Evolutionary conservation across 805 yeast species (phyloP), one percentile per base, ranked within the genome.

Genomic region (Starmerella apicola): DNA sequence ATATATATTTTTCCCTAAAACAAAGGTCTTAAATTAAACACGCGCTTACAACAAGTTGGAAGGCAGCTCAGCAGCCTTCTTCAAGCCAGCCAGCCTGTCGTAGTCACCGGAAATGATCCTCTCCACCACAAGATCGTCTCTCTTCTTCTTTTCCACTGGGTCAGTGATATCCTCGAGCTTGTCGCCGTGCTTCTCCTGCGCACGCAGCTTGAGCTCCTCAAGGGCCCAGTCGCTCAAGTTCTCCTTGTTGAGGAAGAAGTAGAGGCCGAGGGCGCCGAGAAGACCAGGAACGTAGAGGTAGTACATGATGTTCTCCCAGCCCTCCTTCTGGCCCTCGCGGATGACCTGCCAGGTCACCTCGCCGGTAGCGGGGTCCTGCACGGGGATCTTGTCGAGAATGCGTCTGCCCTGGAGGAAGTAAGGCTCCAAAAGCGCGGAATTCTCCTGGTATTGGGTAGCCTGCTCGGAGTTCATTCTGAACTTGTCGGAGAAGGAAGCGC

Each of bases 81-180:
- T 53, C 35, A 60, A 49, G 22, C 62, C 62, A 27, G 63, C 61
- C 30, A 61, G 57, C 50, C 56, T 75, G 62, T 82, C 94, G 62
- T 83, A 82, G 57, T 83, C 91, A 44, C 94, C 94, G 43, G 77
- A 72, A 55, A 82, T 68, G 50, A 82, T 80, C 58, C 91, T 71
- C 51, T 84, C 88, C 49, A 83, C 76, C 45, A 82, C 78, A 53
- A 80, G 66, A 49, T 76, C 81, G 60, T 82, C 94, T 58, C 82
- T 72, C 56, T 71, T 73, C 56, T 68, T 69, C 47, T 72, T 66
- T 56, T 76, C 81, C 46, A 69, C 74, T 37, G 74, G 66, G 38
- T 61, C 60, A 28, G 64, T 64, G 33, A 44, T 32, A 15, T 41
- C 42, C 27, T 40, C 39, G 8, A 41, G 26, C 15, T 41, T 30